These are phyloP conservation scores for Dipteronia sinensis DNA, from an alignment of 345 rosid genomes.

Conservation along the genomic window DNA sequence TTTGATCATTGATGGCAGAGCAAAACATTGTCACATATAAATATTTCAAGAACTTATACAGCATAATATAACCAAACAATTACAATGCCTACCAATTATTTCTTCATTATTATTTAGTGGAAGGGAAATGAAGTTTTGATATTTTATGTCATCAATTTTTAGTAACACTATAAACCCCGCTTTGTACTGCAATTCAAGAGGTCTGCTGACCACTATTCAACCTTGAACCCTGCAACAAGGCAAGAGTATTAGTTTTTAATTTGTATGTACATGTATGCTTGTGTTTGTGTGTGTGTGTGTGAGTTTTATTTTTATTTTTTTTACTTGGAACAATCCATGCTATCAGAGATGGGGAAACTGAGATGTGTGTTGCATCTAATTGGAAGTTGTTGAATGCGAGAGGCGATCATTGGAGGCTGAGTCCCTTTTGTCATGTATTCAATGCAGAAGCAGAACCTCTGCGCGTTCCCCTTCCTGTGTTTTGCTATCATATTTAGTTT, in stretches of 20 bases:
- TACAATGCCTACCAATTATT: no score
- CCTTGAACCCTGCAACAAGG: not conserved
- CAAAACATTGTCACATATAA: no score
- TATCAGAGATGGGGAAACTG: constrained; percentile 50
- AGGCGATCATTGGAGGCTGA: constrained; percentile 34
- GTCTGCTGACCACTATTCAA: not conserved
- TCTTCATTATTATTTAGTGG: no score
- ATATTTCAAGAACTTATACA: no score
- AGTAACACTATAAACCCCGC: no score
- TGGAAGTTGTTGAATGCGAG: constrained; percentile 42
- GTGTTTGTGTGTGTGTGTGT: not conserved
- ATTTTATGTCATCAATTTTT: not conserved
- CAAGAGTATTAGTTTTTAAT: no score
- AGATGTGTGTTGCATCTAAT: constrained; percentile 40
- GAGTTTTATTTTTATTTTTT: not conserved
- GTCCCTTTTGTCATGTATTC: constrained; percentile 39
- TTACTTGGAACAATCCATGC: constrained; percentile 42
- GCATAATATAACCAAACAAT: no score
- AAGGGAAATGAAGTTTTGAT: no score
- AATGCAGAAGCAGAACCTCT: constrained; percentile 42
- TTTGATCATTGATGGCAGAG: no score
- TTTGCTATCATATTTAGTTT: constrained; percentile 43
- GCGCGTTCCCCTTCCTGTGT: constrained; percentile 31
- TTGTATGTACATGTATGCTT: not conserved
- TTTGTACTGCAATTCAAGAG: not conserved